Evolutionary conservation across 2,329 filamentous ascomycete species (phyloP), one percentile per base, ranked within the genome.

Genomic region (Pseudofabraea citricarpa): DNA sequence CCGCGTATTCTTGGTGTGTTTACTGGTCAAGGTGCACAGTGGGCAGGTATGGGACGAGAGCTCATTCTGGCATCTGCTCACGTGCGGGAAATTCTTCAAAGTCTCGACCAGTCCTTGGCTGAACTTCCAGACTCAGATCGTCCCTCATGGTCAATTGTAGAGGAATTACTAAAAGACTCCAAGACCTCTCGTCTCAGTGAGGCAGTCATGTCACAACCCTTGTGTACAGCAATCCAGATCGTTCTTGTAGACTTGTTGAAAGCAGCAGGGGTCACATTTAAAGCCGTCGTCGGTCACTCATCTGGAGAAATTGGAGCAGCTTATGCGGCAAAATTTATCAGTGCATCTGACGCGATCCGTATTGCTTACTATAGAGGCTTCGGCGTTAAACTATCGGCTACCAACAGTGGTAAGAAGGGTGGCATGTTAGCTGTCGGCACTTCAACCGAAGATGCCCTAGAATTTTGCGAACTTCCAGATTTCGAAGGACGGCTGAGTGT

Each of bases 261-360:
- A 19, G 63, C 64, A 2, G 13, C 24, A 7, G 26, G 23, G 3
- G 27, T 41, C 16, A 15, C n/a, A n/a, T 29, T 29, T 4, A 10
- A 15, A 6, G 8, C 8, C 4, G 39, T 41, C 10, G 18, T 21
- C 13, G 39, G 39, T 5, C 39, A 41, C 13, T 41, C 39, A 4
- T 31, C 23, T 9, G 39, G 39, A 7, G 39, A 41, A 23, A 41
- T 41, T 22, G 39, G 16, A 5, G 23, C 23, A 6, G 10, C 27
- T 6, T 19, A 18, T 21, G 41, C 27, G n/a, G 16, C 21, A 2
- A 23, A 24, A 32, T 13, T 39, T 22, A 16, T 36, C 44, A 12
- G 60, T 20, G 0, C 57, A 58, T 44, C 53, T 3, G 55, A 60
- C 23, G 64, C 64, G 18, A 53, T 60, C 18, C 38, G 22, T 9